Conservation (phyloP, 2,329 filamentous ascomycete genomes). For the Xylaria sp. region DNA sequence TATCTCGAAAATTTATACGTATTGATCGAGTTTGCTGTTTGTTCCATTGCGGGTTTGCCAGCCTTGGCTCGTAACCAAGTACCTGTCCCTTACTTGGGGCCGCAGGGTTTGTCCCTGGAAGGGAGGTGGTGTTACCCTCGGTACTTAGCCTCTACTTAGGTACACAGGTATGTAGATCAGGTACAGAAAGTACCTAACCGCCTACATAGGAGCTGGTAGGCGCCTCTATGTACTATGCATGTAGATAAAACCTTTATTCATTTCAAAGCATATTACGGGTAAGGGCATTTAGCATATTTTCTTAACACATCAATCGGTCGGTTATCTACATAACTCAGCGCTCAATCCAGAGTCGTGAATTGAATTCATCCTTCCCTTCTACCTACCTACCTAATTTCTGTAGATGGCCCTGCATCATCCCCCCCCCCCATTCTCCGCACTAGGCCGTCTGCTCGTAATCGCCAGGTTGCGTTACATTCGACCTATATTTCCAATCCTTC, state of each 20-base stretch:
- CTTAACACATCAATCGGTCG: no score
- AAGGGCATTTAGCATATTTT: no score
- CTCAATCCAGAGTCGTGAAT: neutral
- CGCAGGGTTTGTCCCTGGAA: neutral
- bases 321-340: no score
- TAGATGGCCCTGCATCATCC: neutral
- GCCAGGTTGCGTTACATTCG: neutral
- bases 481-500: neutral
- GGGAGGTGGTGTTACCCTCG: neutral
- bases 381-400: no score
- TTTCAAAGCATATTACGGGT: no score
- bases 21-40: neutral
- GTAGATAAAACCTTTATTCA: no score
- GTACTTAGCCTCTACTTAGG: neutral
- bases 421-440: conserved; percentile 12
- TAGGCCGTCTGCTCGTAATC: neutral
- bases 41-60: neutral
- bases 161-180: neutral
- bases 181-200: no score
- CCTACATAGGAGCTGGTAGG: no score
- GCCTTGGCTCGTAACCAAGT: neutral
- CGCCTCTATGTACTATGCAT: no score
- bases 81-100: conserved; percentile 6
- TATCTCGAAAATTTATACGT: neutral
- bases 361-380: no score